Evolutionary conservation across 2,329 filamentous ascomycete genomes (phyloP), one percentile per base, ranked within the genome.

Genomic region (Microdochium bolleyi): DNA sequence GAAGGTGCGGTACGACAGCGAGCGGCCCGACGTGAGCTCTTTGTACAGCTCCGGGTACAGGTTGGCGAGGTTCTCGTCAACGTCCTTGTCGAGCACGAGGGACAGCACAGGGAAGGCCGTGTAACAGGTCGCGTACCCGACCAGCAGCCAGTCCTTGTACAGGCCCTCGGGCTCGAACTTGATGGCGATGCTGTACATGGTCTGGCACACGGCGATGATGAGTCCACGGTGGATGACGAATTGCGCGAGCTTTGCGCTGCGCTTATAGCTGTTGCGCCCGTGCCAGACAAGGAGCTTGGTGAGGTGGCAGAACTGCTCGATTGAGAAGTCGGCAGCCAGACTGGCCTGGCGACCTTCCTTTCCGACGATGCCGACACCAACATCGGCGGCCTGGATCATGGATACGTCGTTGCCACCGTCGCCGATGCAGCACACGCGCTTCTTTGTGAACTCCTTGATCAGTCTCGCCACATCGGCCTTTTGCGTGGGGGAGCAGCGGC

Each of bases 211-310:
- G 52, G 84, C 87, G 64, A 99, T 95, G 63, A 99, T 96, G 48
- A 99, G 76, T 50, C 94, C 94, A 62, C 94, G 88, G 67, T 99
- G 95, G 62, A 99, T 99, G 62, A 99, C 92, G 69, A 99, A 99
- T 68, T 97, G 95, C 1, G 89, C 91, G 24, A 99, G 81, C 72
- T 99, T 99, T 25, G 94, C 94, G 54, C 85, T 90, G 48, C 95
- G 84, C 71, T 97, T 97, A 77, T 99, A 99, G 61, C 87, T 92
- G 72, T 99, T 99, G 30, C 95, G 85, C 1, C 94, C 94, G 67
- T 99, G 95, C 94, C 95, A 99, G 37, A 99, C 91, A n/a, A 99
- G 81, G 1, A 99, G 80, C 70, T 97, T 99, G 50, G 92, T 95
- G 21, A 99, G 74, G 67, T 99, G 91, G 63, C 85, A 88, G 70